Evolutionary conservation across 495 filamentous ascomycete species (phyloP), one percentile per base, ranked within the genome.

Genomic region (Annulohypoxylon bovei): DNA sequence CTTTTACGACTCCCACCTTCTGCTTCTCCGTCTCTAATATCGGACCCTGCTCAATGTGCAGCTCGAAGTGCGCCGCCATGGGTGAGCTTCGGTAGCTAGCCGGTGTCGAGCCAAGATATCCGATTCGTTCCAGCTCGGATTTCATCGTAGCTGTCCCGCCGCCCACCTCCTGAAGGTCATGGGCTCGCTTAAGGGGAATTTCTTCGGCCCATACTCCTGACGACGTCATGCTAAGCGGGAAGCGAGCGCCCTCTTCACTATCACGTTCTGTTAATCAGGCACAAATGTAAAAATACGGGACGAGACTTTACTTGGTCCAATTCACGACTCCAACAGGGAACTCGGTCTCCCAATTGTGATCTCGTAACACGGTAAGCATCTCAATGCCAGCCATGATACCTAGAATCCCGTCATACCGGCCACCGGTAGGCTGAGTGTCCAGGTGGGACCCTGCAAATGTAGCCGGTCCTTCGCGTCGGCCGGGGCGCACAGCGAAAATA

Each of bases 1-100:
- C 92, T 22, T 85, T 85, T 20, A 94, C 92, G 5, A 92, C 85
- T 6, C 91, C 92, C 23, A 93, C 85, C 37, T 88, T 88, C 68
- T 89, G 83, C 18, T 81, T 78, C 22, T 86, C 83, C 1, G 81
- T 78, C 56, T 92, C 86, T 2, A 95, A 84, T 40, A 90, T 87
- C 14, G 91, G 91, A 0, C 91, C 91, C 78, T 95, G 92, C 73
- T 95, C 92, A 59, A 95, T 94, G 71, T 94, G 92, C 3, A 94
- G 80, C 74, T 95, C 92, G 77, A 94, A 94, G 75, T 94, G 91
- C 1, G 92, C 92, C 16, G 87, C 92, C 81, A 94, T 88, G 0
- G 90, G 91, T 11, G 86, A 89, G 49, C 83, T 77, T 65, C 85
- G 81, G 75, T 90, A 84, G 49, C 83, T 88, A 14, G 86, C 86